phyloP scores from a whole-genome alignment of 1,284 basidiomycete genomes.

The Mixia osmundae region DNA sequence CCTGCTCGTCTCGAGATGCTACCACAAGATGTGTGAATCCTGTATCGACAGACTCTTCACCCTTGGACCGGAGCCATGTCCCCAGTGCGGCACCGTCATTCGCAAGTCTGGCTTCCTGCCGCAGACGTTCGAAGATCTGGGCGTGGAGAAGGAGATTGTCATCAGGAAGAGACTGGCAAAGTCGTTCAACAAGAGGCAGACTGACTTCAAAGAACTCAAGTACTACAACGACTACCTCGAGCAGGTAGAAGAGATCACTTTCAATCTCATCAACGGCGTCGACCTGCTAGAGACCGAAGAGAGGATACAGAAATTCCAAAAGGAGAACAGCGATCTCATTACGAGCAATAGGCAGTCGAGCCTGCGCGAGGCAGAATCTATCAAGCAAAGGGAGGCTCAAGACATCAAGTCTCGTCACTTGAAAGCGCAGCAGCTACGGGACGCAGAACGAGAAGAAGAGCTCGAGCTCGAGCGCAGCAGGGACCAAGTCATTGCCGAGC shows the following conservation, averaged over 20 bases:
- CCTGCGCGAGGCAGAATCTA: no score
- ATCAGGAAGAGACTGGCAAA: constrained; percentile 65
- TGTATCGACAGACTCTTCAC: constrained; percentile 95
- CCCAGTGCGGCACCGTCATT: constrained; percentile 68
- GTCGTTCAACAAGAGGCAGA: constrained; percentile 81
- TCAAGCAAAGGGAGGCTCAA: no score
- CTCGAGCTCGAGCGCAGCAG: no score
- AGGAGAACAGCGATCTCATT: constrained; percentile 54
- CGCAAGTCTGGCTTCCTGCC: constrained; percentile 82
- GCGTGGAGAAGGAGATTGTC: constrained; percentile 87
- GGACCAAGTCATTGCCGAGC: no score
- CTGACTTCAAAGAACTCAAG: constrained; percentile 61
- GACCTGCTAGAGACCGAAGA: constrained; percentile 66
- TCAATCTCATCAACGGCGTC: constrained; percentile 83
- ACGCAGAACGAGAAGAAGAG: no score
- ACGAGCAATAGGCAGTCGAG: no score
- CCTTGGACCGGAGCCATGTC: constrained; percentile 87
- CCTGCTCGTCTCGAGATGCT: constrained; percentile 79
- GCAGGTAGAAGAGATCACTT: constrained; percentile 85
- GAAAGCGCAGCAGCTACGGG: no score
- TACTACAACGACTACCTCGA: constrained; percentile 94
- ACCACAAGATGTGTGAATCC: constrained; percentile 98
- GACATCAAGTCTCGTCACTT: no score
- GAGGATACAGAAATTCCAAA: constrained; percentile 50
- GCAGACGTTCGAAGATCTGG: constrained; percentile 90